A percentile compares a stretch with the other conserved stretches of the same genome.
These are phyloP conservation scores for Pugionium cornutum DNA, from an alignment of 345 rosid genomes.

Conservation along the genomic window DNA sequence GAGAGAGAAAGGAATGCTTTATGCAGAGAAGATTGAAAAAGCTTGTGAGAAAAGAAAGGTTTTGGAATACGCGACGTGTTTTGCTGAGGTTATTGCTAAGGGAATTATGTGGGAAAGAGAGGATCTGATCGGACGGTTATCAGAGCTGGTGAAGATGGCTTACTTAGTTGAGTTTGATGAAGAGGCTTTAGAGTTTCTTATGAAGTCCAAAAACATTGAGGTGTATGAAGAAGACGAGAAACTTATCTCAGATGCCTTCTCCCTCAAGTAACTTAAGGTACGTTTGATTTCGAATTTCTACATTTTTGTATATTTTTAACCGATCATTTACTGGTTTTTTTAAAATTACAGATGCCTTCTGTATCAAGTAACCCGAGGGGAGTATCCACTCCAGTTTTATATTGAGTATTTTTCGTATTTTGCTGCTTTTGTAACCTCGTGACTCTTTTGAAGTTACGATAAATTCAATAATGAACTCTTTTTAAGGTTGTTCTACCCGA, in stretches of 20 bases:
- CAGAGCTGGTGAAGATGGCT: slow-evolving; percentile 62
- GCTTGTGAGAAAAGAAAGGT: slow-evolving; percentile 39
- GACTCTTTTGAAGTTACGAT: too few species aligned
- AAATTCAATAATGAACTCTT: too few species aligned
- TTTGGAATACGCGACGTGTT: slow-evolving; percentile 53
- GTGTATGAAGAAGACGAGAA: slow-evolving; percentile 54
- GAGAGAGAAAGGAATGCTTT: slow-evolving; percentile 45
- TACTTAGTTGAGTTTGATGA: slow-evolving; percentile 52
- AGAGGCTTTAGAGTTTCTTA: slow-evolving; percentile 50
- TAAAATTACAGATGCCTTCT: slow-evolving; percentile 14
- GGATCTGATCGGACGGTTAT: slow-evolving; percentile 44
- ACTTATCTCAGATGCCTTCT: slow-evolving; percentile 46
- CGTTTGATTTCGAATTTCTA: background rate
- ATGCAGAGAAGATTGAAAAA: slow-evolving; percentile 48
- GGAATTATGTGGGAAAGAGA: slow-evolving; percentile 60
- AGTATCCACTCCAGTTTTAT: too few species aligned
- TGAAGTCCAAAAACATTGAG: slow-evolving; percentile 60
- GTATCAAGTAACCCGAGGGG: background rate
- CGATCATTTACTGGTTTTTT: too few species aligned
- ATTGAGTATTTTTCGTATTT: too few species aligned
- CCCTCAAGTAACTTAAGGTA: slow-evolving; percentile 33
- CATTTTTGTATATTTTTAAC: background rate
- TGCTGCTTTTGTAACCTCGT: too few species aligned
- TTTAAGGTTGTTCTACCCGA: too few species aligned
- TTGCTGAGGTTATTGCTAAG: slow-evolving; percentile 52